Evolutionary conservation across 2,329 filamentous ascomycete species (phyloP).

Genomic region (Aspergillus awamori): DNA sequence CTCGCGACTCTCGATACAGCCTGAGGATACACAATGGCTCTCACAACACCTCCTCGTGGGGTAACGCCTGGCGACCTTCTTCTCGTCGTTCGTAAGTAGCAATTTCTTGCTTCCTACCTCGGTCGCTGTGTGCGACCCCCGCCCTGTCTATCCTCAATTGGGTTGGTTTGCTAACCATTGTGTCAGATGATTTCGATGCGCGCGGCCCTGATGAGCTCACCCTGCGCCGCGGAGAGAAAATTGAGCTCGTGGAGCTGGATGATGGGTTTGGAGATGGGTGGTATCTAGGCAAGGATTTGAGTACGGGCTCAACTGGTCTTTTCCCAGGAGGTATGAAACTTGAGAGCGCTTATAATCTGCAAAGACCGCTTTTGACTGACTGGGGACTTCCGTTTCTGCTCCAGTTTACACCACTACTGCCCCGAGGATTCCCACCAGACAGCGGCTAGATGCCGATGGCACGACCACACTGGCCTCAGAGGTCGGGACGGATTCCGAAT

Average conservation of each 20-base stretch:
- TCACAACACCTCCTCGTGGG: slow-evolving; percentile 38
- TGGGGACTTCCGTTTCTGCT: background rate
- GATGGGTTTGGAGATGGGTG: slow-evolving; percentile 69
- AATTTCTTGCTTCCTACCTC: background rate
- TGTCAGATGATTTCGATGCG: slow-evolving; percentile 83
- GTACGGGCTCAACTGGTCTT: slow-evolving; percentile 47
- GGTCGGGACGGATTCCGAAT: slow-evolving; percentile 6
- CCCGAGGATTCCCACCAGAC: slow-evolving; percentile 30
- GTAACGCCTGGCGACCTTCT: slow-evolving; percentile 47
- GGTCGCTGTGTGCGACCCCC: slow-evolving; percentile 13
- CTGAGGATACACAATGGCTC: slow-evolving; percentile 34
- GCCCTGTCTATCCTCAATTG: background rate
- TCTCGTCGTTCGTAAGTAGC: slow-evolving; percentile 49
- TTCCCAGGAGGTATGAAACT: slow-evolving; percentile 50
- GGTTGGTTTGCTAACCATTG: background rate
- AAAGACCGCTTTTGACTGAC: background rate
- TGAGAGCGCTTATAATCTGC: background rate
- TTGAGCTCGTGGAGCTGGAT: slow-evolving; percentile 66
- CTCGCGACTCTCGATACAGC: background rate
- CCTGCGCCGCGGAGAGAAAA: slow-evolving; percentile 72
- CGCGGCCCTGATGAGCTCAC: slow-evolving; percentile 92
- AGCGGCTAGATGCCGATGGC: slow-evolving; percentile 20
- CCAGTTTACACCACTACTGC: slow-evolving; percentile 31
- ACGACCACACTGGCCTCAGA: slow-evolving; percentile 3
- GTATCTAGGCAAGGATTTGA: slow-evolving; percentile 59